Conservation (phyloP, 2,329 filamentous ascomycete species). For the Colletotrichum sidae region DNA sequence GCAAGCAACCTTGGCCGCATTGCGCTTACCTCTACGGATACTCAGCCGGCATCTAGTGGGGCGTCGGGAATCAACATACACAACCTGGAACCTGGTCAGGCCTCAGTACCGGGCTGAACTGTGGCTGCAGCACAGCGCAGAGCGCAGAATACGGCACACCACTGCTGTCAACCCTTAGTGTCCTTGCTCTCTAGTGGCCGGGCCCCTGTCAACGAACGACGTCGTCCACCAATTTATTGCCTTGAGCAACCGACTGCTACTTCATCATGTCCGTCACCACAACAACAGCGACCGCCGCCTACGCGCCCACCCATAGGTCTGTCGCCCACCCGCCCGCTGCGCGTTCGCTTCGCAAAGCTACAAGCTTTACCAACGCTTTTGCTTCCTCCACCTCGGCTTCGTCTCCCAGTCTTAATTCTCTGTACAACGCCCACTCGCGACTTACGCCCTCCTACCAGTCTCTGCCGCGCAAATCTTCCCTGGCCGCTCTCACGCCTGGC, state of each 20-base stretch:
- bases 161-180: background rate
- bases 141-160: too few relatives aligned
- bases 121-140: background rate
- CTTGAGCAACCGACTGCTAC: conserved; percentile 16
- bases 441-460: conserved; percentile 51
- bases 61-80: conserved; percentile 27
- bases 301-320: conserved; percentile 37
- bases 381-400: conserved; percentile 58
- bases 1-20: conserved; percentile 26
- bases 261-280: conserved; percentile 37
- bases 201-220: conserved; percentile 25
- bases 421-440: conserved; percentile 63
- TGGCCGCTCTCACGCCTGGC: conserved; percentile 74
- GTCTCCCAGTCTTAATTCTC: conserved; percentile 68
- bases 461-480: conserved; percentile 76
- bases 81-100: conserved; percentile 28
- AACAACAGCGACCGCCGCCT: conserved; percentile 36
- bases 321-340: conserved; percentile 29
- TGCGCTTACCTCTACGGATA: conserved; percentile 1
- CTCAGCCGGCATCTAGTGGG: conserved; percentile 24
- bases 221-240: conserved; percentile 27
- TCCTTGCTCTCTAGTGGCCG: conserved; percentile 10
- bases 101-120: conserved; percentile 9
- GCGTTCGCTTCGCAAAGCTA: conserved; percentile 57
- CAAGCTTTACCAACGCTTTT: conserved; percentile 49